Evolutionary conservation across 208 protist genomes (phyloP), one percentile per base, ranked within the genome.

Genomic region (Trypanosoma grayi): DNA sequence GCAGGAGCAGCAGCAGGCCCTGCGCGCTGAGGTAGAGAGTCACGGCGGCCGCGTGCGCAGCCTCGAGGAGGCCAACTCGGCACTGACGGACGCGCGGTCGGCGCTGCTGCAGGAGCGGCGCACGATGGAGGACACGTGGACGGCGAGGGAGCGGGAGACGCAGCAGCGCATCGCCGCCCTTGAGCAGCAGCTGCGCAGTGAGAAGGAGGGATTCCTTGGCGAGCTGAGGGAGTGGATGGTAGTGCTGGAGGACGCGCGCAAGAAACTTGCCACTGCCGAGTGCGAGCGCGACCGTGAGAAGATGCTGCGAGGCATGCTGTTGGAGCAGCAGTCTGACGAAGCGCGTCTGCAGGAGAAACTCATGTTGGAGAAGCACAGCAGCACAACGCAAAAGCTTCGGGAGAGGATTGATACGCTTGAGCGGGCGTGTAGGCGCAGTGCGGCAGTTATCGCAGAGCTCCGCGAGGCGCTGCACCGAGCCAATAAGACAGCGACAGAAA

Each of bases 361-460:
- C 8, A 33, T 59, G 51, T 37, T 18, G 24, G 44, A 65, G 18
- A 58, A 65, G 48, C 36, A 60, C 4, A 39, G 27, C 18, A 28
- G 10, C 9, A 30, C 9, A 40, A 37, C 53, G 33, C 25, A 45
- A 24, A 22, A 2, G 16, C 18, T 90, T 18, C 62, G 59, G 33
- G 43, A 67, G 14, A 77, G 77, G 14, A 70, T 85, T 48, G 36
- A 60, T 16, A 33, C 75, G 25, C 60, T 90, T 20, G 83, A 94
- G 56, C 50, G 61, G 34, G 73, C 77, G 9, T 89, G 81, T 43
- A 72, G 60, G 16, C 60, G 69, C 25, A 86, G 83, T 52, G 75
- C 79, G 0, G 37, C 43, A 10, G 85, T 86, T 3, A 92, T 92
- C 56, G 60, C 80, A 11, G 74, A 75, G 30, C 69, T 92, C 31